Evolutionary conservation across 164 flowering plant species (phyloP).

Genomic region (Magnolia sinica): DNA sequence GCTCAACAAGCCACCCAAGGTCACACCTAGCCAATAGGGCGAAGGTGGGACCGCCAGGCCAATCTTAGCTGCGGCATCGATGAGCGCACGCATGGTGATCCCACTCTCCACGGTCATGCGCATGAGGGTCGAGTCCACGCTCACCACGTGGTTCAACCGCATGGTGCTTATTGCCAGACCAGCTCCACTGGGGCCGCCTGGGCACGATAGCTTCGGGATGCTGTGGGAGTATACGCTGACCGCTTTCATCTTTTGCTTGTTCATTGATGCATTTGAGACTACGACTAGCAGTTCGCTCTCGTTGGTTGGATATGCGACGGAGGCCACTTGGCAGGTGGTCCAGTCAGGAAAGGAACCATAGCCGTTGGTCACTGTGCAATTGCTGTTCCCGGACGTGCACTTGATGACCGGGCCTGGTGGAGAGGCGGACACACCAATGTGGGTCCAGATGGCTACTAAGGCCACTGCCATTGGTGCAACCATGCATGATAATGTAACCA

Average conservation of each 20-base stretch:
- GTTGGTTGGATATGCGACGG: slow-evolving; percentile 32
- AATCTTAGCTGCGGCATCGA: background rate
- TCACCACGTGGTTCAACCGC: slow-evolving; percentile 21
- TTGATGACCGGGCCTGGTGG: slow-evolving; percentile 40
- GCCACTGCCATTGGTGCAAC: background rate
- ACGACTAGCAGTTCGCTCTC: slow-evolving; percentile 37
- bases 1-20: background rate
- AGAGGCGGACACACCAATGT: slow-evolving; percentile 12
- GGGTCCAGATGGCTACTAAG: background rate
- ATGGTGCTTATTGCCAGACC: slow-evolving; percentile 48
- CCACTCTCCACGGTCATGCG: slow-evolving; percentile 45
- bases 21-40: background rate
- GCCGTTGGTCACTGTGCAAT: slow-evolving; percentile 48
- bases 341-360: slow-evolving; percentile 51
- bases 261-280: slow-evolving; percentile 34
- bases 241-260: slow-evolving; percentile 40
- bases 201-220: slow-evolving; percentile 47
- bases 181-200: slow-evolving; percentile 31
- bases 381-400: slow-evolving; percentile 26
- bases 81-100: slow-evolving; percentile 12
- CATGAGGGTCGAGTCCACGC: slow-evolving; percentile 21
- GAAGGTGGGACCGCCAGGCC: slow-evolving; percentile 1
- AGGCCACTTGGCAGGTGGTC: slow-evolving; percentile 29
- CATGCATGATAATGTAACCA: background rate
- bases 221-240: slow-evolving; percentile 43